phyloP scores from a whole-genome alignment of 139 green algal genomes.

The Bryopsis sp. region DNA sequence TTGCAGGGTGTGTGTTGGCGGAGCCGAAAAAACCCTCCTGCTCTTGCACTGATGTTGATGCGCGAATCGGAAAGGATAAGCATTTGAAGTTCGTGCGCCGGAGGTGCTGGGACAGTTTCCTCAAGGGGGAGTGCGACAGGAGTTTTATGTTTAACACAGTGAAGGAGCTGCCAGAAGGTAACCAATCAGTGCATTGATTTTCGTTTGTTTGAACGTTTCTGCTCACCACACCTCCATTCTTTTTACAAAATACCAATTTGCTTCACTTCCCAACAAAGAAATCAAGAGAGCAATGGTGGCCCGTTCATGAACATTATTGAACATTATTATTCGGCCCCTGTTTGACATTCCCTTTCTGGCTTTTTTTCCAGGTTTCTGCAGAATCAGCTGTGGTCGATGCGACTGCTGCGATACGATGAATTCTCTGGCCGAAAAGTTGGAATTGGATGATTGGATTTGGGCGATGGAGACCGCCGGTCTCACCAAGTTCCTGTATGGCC shows the following conservation, averaged over 20 bases:
- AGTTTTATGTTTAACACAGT: slow-evolving; percentile 2
- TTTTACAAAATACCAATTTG: too few relatives aligned
- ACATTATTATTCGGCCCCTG: not conserved
- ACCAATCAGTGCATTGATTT: not conserved
- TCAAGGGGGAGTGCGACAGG: not conserved
- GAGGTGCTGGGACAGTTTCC: not conserved
- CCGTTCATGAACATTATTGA: too few relatives aligned
- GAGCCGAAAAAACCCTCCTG: too few relatives aligned
- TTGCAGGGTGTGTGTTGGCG: too few relatives aligned
- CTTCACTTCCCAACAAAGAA: too few relatives aligned
- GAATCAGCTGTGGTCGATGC: slow-evolving; percentile 12
- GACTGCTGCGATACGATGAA: slow-evolving; percentile 7
- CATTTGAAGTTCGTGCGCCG: slow-evolving; percentile 3
- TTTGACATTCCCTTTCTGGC: not conserved
- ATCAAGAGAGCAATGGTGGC: too few relatives aligned
- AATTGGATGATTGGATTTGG: not conserved
- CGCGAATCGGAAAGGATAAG: slow-evolving; percentile 3
- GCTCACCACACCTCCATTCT: too few relatives aligned
- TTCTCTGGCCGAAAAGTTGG: not conserved
- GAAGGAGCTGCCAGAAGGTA: not conserved
- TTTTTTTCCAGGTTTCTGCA: not conserved
- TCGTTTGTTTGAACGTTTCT: too few relatives aligned
- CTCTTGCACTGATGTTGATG: slow-evolving; percentile 4
- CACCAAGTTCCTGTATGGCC: not conserved
- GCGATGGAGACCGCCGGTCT: not conserved